phyloP scores from a whole-genome alignment of 73 alveolate species.

The Symbiodinium pilosum region DNA sequence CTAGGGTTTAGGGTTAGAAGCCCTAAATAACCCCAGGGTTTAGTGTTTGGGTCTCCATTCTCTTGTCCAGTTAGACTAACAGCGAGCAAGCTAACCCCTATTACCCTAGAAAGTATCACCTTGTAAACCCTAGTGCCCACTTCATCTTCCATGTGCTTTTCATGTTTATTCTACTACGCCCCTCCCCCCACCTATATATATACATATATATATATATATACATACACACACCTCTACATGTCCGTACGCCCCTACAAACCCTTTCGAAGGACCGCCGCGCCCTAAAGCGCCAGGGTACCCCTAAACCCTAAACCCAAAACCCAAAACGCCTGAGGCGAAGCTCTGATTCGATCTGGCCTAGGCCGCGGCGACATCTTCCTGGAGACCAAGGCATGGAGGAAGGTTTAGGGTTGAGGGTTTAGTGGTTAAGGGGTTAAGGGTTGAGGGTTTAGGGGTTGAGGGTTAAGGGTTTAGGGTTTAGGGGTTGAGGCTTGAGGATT shows the following conservation, averaged over 20 bases:
- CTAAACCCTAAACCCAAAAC: neutral
- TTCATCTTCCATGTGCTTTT: too few species aligned
- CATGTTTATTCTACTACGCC: too few species aligned
- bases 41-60: neutral
- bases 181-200: too few species aligned
- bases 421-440: too few species aligned
- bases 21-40: too few species aligned
- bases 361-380: constrained; percentile 56
- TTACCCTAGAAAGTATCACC: too few species aligned
- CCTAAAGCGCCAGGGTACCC: neutral
- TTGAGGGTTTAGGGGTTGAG: too few species aligned
- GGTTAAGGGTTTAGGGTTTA: neutral
- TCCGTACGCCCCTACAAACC: neutral
- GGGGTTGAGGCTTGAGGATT: too few species aligned
- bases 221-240: neutral
- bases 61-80: neutral
- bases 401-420: neutral
- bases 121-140: too few species aligned
- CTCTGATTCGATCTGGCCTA: constrained; percentile 41
- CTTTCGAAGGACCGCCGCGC: neutral
- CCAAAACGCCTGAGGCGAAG: constrained; percentile 49
- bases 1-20: neutral
- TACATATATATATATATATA: too few species aligned
- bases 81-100: too few species aligned
- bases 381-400: constrained; percentile 36